These are phyloP conservation scores for Noccaea caerulescens DNA, from an alignment of 345 rosid species.

Conservation along the genomic window DNA sequence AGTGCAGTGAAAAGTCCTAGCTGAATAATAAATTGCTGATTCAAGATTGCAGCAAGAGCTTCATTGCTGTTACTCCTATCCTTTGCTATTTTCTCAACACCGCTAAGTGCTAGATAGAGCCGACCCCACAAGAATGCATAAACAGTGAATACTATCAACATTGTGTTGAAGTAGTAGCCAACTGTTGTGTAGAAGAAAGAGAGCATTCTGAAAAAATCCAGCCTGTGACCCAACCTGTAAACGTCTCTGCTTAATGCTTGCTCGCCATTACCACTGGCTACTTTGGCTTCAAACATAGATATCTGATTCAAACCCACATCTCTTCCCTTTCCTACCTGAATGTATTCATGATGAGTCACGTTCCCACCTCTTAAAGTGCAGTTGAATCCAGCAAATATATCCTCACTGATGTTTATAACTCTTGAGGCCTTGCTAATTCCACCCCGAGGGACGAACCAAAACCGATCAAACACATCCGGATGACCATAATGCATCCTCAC, in stretches of 20 bases:
- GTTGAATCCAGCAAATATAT: conserved; percentile 98
- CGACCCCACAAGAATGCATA: conserved; percentile 97
- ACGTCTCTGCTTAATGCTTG: conserved; percentile 97
- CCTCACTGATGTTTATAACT: conserved; percentile 96
- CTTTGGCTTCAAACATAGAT: conserved; percentile 98
- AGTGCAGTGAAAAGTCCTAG: conserved; percentile 95
- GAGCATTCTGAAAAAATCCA: conserved; percentile 96
- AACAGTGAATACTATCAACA: conserved; percentile 88
- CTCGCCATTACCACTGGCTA: conserved; percentile 99
- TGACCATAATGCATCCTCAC: conserved; percentile 98
- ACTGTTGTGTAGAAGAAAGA: conserved; percentile 95
- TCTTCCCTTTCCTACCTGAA: conserved; percentile 98
- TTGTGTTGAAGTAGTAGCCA: conserved; percentile 94
- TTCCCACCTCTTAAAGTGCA: conserved; percentile 98
- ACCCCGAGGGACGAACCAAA: conserved; percentile 96
- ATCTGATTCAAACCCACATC: conserved; percentile 98
- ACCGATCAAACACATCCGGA: conserved; percentile 97
- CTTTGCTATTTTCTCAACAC: conserved; percentile 75
- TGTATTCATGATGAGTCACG: conserved; percentile 95
- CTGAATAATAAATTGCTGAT: conserved; percentile 92
- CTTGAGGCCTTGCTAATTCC: conserved; percentile 97
- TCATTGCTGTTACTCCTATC: conserved; percentile 59
- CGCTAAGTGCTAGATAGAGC: conserved; percentile 89
- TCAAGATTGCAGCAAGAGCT: conserved; percentile 84
- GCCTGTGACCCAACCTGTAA: conserved; percentile 92